These are phyloP conservation scores for Phytophthora meadii DNA, from an alignment of 352 stramenopile genomes.

Conservation along the genomic window DNA sequence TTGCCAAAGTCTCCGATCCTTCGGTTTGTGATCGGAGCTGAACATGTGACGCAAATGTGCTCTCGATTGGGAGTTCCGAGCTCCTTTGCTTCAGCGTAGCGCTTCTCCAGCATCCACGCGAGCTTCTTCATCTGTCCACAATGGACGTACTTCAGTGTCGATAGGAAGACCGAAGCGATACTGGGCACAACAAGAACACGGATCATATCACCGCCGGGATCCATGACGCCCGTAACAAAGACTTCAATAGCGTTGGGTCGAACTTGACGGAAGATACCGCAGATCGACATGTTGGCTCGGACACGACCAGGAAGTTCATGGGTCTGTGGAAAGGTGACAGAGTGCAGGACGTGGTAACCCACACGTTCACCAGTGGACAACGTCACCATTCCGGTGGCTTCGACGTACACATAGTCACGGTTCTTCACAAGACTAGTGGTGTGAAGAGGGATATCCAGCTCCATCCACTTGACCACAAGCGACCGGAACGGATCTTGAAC, in stretches of 20 bases:
- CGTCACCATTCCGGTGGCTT: constrained; percentile 38
- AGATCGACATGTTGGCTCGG: constrained; percentile 42
- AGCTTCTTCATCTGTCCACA: constrained; percentile 68
- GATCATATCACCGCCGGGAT: constrained; percentile 36
- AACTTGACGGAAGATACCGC: constrained; percentile 44
- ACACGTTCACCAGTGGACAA: constrained; percentile 39
- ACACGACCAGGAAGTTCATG: constrained; percentile 32
- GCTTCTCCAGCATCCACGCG: constrained; percentile 50
- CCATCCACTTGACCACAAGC: constrained; percentile 47
- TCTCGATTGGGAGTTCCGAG: constrained; percentile 37
- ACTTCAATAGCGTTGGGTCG: constrained; percentile 39
- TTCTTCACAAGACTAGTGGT: constrained; percentile 39
- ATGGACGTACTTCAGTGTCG: constrained; percentile 36
- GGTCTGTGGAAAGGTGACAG: constrained; percentile 46
- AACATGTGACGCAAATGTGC: constrained; percentile 37
- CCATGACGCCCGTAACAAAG: constrained; percentile 34
- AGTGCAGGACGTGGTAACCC: constrained; percentile 53
- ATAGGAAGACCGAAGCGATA: constrained; percentile 40
- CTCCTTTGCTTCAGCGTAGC: constrained; percentile 38
- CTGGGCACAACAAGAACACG: constrained; percentile 35
- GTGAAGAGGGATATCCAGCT: constrained; percentile 41
- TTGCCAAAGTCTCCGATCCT: constrained; percentile 35
- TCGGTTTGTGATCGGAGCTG: constrained; percentile 25
- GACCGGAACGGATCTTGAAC: constrained; percentile 31
- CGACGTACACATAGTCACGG: constrained; percentile 56